Conservation (phyloP, 306 rosid species). For the Acacia melanoxylon region DNA sequence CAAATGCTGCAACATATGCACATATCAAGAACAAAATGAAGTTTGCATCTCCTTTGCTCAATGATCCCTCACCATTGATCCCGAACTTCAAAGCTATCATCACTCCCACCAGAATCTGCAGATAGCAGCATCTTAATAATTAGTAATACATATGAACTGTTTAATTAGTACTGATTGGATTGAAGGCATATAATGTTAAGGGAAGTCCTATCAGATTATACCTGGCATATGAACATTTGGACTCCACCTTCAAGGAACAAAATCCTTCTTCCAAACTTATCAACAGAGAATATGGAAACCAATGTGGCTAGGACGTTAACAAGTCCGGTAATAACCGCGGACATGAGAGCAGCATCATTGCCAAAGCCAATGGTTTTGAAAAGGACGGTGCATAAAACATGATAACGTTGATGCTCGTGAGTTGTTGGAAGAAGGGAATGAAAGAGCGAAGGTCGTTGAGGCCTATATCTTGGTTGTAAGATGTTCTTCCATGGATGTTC, state of each 20-base stretch:
- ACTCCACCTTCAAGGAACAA: constrained; percentile 9
- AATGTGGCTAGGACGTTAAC: not conserved
- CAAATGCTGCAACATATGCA: constrained; percentile 6
- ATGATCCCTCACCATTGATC: constrained; percentile 1
- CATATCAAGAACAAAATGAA: constrained; percentile 8
- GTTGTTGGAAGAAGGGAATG: constrained; percentile 15
- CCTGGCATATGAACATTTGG: constrained; percentile 4
- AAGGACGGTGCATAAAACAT: constrained; percentile 1
- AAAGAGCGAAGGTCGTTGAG: not conserved
- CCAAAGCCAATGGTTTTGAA: not conserved
- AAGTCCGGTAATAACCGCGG: not conserved
- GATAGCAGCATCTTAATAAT: not conserved
- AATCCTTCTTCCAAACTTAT: constrained; percentile 2
- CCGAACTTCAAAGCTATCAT: constrained; percentile 13
- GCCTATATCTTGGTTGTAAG: not conserved
- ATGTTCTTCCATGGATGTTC: constrained; percentile 13
- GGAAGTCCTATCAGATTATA: not conserved
- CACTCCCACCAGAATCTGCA: constrained; percentile 2
- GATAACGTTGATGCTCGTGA: not conserved
- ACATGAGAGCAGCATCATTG: not conserved
- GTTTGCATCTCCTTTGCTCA: not conserved
- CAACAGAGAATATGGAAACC: not conserved
- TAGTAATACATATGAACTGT: not conserved
- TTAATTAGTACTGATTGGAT: no score
- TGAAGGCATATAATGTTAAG: not conserved